Percentiles rank a stretch among this genome's conserved stretches.
These are phyloP conservation scores for Misopates orontium DNA, from an alignment of 257 asterid species.

Conservation along the genomic window DNA sequence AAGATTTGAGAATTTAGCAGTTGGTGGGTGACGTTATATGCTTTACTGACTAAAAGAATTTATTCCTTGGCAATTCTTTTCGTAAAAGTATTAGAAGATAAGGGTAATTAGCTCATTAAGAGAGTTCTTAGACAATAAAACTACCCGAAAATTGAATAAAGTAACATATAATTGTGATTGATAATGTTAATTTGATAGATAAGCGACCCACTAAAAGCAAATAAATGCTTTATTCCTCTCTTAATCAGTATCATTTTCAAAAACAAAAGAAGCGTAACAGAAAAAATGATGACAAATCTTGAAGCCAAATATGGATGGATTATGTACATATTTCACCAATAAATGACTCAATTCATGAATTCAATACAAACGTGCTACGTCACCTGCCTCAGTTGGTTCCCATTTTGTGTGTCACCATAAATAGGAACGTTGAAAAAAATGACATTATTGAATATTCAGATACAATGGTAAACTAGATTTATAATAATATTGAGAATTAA, in stretches of 20 bases:
- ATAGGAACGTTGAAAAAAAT: background rate
- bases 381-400: background rate
- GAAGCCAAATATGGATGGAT: background rate
- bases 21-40: constrained; percentile 5
- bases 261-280: background rate
- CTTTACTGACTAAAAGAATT: background rate
- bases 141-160: background rate
- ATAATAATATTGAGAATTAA: too few relatives aligned
- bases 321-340: background rate
- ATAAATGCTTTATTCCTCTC: background rate
- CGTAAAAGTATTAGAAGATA: too few relatives aligned
- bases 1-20: constrained; percentile 33
- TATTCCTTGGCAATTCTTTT: background rate
- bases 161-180: background rate
- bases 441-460: too few relatives aligned
- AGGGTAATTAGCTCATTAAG: background rate
- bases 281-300: background rate
- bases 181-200: background rate
- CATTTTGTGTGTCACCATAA: background rate
- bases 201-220: background rate
- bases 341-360: constrained; percentile 3
- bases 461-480: too few relatives aligned
- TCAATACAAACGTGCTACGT: background rate
- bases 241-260: background rate
- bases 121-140: background rate